phyloP scores from a whole-genome alignment of 1,284 basidiomycete species.

The Leccinum fuscescens region DNA sequence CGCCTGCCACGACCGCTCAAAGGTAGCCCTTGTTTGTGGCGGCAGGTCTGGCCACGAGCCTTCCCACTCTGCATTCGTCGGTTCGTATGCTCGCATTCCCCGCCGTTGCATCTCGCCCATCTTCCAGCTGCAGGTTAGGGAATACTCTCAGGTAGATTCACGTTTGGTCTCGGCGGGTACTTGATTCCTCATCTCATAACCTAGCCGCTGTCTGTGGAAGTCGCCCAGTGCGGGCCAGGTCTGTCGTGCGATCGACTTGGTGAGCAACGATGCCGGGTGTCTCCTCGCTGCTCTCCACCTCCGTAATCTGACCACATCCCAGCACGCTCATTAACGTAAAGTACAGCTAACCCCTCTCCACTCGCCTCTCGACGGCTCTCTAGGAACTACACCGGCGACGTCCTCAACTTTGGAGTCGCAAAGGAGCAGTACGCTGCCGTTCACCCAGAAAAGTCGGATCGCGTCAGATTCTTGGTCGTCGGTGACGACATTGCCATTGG shows the following conservation, averaged over 20 bases:
- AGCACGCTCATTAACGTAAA: slow-evolving; percentile 85
- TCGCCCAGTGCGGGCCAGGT: slow-evolving; percentile 87
- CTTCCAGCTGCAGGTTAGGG: slow-evolving; percentile 55
- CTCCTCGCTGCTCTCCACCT: background rate
- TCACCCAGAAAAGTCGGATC: slow-evolving; percentile 64
- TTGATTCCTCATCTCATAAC: background rate
- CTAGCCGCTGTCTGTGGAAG: slow-evolving; percentile 84
- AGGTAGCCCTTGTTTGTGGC: slow-evolving; percentile 84
- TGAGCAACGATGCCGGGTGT: slow-evolving; percentile 77
- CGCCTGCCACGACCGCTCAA: slow-evolving; percentile 52
- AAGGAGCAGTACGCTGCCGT: slow-evolving; percentile 80
- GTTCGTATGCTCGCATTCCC: slow-evolving; percentile 34
- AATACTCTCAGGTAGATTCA: slow-evolving; percentile 63
- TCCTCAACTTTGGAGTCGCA: slow-evolving; percentile 91
- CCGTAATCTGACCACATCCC: slow-evolving; percentile 7
- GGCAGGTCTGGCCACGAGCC: slow-evolving; percentile 93
- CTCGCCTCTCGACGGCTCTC: slow-evolving; percentile 7
- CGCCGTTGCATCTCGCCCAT: background rate
- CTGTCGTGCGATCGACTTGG: slow-evolving; percentile 73
- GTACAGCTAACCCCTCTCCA: slow-evolving; percentile 38
- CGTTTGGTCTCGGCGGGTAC: background rate
- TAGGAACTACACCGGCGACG: slow-evolving; percentile 86
- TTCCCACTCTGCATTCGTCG: slow-evolving; percentile 80
- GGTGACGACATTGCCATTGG: slow-evolving; percentile 92
- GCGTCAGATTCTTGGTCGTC: slow-evolving; percentile 81